phyloP scores from a whole-genome alignment of 129 eudicot genomes.

The Daucus carota region DH1_v3.0 NC_030388.2:27245001-27245500 shows the following conservation, averaged over 20 bases:
- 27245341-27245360: too few species aligned
- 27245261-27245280: too few species aligned
- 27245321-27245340: too few species aligned
- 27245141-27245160: not conserved
- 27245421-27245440: not conserved
- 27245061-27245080: conserved; percentile 47
- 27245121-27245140: conserved; percentile 45
- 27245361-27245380: too few species aligned
- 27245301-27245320: too few species aligned
- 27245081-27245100: conserved; percentile 69
- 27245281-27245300: too few species aligned
- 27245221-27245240: not conserved
- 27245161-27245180: not conserved
- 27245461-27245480: not conserved
- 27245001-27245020: conserved; percentile 50
- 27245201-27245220: not conserved
- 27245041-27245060: conserved; percentile 20
- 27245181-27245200: conserved; percentile 5
- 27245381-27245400: too few species aligned
- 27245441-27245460: not conserved
- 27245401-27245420: not conserved
- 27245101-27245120: conserved; percentile 74
- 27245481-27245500: not conserved
- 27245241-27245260: not conserved
- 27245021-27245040: conserved; percentile 27